phyloP scores from a whole-genome alignment of 176 grass and related monocot species.

The Ampelocalamus luodianensis region DNA sequence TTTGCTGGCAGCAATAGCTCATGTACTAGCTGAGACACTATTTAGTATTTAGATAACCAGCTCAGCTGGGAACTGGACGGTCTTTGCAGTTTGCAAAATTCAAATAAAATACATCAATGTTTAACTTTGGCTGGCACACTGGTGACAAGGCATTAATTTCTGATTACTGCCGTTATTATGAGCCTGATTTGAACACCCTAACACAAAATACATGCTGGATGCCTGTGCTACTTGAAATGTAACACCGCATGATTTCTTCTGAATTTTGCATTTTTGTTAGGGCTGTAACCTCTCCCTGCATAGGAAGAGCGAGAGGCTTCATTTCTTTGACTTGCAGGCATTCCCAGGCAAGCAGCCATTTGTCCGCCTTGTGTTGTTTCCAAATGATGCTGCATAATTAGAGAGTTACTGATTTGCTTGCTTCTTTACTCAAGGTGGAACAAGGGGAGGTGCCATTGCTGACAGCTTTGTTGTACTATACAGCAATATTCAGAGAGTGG shows the following conservation, averaged over 20 bases:
- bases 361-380: constrained; percentile 10
- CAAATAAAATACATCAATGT: neutral
- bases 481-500: constrained; percentile 55
- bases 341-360: constrained; percentile 60
- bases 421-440: constrained; percentile 58
- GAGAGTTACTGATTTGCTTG: constrained; percentile 4
- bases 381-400: constrained; percentile 14
- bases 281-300: constrained; percentile 83
- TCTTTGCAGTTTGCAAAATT: neutral
- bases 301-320: constrained; percentile 69
- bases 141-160: neutral
- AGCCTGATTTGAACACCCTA: neutral
- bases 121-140: neutral
- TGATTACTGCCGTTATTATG: neutral
- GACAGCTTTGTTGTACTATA: constrained; percentile 64
- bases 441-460: constrained; percentile 41
- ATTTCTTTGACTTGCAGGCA: constrained; percentile 75
- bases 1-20: neutral
- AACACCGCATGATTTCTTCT: neutral
- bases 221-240: neutral
- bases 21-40: neutral
- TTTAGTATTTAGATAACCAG: neutral
- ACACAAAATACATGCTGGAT: constrained; percentile 2
- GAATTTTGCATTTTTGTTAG: constrained; percentile 42
- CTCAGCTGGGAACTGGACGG: neutral